A percentile compares a stretch with the other conserved stretches of the same genome.
Conservation (phyloP, 768 basidiomycete genomes). For the Amanita pseudoporphyria region DNA sequence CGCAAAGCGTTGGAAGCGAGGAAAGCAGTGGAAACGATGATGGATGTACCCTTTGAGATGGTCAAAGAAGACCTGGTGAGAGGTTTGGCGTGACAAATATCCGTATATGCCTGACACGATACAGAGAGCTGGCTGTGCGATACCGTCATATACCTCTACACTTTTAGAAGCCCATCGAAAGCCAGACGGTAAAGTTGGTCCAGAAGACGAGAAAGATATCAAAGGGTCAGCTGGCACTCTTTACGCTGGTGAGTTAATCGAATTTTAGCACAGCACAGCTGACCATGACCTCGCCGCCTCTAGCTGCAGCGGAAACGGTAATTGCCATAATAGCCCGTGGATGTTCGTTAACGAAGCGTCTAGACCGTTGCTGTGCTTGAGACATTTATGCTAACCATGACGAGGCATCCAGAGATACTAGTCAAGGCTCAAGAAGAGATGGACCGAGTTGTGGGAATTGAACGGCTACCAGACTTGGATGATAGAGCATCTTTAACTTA, state of each 20-base stretch:
- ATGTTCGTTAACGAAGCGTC: not conserved
- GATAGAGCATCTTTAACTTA: constrained; percentile 37
- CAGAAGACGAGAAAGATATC: constrained; percentile 42
- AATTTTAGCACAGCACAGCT: not conserved
- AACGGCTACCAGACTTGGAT: constrained; percentile 36
- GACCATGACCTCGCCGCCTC: not conserved
- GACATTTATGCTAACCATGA: constrained; percentile 45
- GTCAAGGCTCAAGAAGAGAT: constrained; percentile 41
- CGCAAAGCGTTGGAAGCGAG: constrained; percentile 31
- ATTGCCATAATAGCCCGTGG: constrained; percentile 3
- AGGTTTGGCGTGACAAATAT: not conserved
- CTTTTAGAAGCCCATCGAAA: constrained; percentile 31
- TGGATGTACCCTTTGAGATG: constrained; percentile 40
- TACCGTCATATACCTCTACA: constrained; percentile 35
- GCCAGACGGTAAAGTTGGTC: constrained; percentile 22
- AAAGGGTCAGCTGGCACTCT: constrained; percentile 47
- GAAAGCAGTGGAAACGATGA: constrained; percentile 36
- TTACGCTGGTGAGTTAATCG: constrained; percentile 30
- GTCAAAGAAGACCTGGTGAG: constrained; percentile 41
- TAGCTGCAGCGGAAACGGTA: constrained; percentile 29
- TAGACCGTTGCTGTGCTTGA: constrained; percentile 43
- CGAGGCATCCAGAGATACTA: constrained; percentile 40
- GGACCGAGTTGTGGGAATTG: constrained; percentile 33
- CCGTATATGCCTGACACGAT: constrained; percentile 6
- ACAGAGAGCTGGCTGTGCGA: constrained; percentile 32